Conservation (phyloP, 192 early-diverging fungal genomes). For the Blastocladiella britannica region DNA sequence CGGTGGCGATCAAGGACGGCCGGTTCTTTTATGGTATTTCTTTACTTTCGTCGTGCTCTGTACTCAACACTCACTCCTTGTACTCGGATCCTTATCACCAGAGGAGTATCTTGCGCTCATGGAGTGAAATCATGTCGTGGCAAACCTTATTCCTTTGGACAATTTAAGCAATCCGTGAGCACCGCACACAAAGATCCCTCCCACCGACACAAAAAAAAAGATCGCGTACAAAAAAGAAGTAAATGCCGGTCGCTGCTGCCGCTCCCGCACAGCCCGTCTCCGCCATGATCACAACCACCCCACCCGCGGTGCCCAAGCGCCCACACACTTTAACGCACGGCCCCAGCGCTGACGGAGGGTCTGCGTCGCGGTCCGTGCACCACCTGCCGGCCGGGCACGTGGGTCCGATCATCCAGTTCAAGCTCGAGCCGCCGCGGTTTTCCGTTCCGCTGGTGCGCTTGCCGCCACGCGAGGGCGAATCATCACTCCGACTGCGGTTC, state of each 20-base stretch:
- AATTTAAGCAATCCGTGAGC: no score
- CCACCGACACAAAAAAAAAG: no score
- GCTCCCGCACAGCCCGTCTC: no score
- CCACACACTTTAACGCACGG: no score
- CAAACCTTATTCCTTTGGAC: no score
- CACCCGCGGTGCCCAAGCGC: no score
- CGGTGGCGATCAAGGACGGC: background rate
- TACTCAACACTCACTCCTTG: background rate
- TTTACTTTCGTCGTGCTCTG: background rate
- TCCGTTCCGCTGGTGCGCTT: background rate
- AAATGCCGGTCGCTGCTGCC: no score
- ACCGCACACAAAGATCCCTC: no score
- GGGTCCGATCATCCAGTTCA: slow-evolving; percentile 1
- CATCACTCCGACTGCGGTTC: background rate
- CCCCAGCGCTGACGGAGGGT: no score
- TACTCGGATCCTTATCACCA: background rate
- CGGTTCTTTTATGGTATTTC: background rate
- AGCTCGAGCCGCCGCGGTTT: background rate
- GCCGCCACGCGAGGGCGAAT: slow-evolving; percentile 1
- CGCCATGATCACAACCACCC: no score
- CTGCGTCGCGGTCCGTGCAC: background rate
- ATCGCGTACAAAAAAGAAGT: no score
- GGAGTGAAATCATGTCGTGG: no score
- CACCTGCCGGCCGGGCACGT: background rate
- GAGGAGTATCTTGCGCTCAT: background rate